Conservation (phyloP, 148 eudicot species). For the Fagopyrum tataricum region DNA sequence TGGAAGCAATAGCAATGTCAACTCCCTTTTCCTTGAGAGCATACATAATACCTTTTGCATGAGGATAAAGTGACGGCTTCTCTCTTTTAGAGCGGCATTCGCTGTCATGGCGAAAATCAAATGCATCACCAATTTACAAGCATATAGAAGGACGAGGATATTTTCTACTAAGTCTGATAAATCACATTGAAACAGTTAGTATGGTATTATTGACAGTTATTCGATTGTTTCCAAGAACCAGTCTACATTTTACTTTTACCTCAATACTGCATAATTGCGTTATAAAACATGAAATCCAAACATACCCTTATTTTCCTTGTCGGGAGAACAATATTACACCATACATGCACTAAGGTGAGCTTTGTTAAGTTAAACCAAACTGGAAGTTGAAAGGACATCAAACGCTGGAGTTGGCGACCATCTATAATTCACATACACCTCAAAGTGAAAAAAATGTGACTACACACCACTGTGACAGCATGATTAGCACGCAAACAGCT, state of each 20-base stretch:
- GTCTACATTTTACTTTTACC: too few species aligned
- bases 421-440: neutral
- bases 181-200: too few species aligned
- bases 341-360: neutral
- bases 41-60: constrained; percentile 73
- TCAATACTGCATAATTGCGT: too few species aligned
- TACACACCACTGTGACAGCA: neutral
- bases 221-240: too few species aligned
- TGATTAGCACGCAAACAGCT: neutral
- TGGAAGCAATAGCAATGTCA: constrained; percentile 83
- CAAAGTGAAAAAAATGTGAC: neutral
- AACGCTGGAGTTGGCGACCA: neutral
- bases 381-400: neutral
- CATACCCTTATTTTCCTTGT: too few species aligned
- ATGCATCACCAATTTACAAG: neutral
- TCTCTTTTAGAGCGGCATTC: constrained; percentile 94
- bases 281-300: too few species aligned
- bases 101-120: constrained; percentile 27
- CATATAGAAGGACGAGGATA: neutral
- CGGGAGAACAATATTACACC: neutral
- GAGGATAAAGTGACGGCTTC: constrained; percentile 83
- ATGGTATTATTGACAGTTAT: too few species aligned
- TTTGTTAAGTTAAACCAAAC: neutral
- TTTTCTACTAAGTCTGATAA: neutral
- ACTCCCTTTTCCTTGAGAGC: constrained; percentile 92